Evolutionary conservation across 2,329 filamentous ascomycete genomes (phyloP), one percentile per base, ranked within the genome.

Genomic region (Cladosporium sphaerospermum): DNA sequence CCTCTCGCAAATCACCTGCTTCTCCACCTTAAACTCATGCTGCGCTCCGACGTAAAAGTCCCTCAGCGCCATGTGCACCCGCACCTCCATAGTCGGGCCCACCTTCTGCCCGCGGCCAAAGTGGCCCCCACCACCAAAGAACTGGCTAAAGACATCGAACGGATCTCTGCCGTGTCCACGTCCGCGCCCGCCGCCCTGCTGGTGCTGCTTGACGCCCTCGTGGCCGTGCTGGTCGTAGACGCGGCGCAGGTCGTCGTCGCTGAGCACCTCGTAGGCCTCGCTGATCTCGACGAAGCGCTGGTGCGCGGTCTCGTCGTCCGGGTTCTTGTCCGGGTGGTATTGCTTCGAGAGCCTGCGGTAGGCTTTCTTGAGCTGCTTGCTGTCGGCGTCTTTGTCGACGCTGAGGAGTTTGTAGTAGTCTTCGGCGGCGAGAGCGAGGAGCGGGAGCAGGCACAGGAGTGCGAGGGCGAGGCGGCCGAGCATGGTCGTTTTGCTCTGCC

Each of bases 251-350:
- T 93, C 84, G 32, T 84, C 70, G 60, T 93, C 85, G 61, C 84
- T 89, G 31, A 99, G 85, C 41, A 89, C 83, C 65, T 97, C 93
- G 79, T 99, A 99, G 54, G 93, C 93, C 74, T 96, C 91, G 44
- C 91, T 88, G 45, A 99, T 85, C 66, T 90, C 83, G 70, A 96
- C 89, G 69, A 99, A 99, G 70, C 92, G 96, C 69, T 91, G 81
- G 61, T 92, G 84, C 34, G 91, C 92, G 4, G 82, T 77, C 13
- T 88, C 76, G 68, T 96, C 85, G 60, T 84, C 85, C 53, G 92
- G 90, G 64, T 97, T 97, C 80, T 99, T 99, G 73, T 99, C 93
- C 3, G 93, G 93, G 67, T 99, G 93, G 70, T 81, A 96, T 70
- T 95, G 95, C 73, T 97, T 97, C 75, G 88, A 95, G 9, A 99